Evolutionary conservation across 192 early-diverging fungal species (phyloP), one percentile per base, ranked within the genome.

Genomic region (Neocallimastix lanati): DNA sequence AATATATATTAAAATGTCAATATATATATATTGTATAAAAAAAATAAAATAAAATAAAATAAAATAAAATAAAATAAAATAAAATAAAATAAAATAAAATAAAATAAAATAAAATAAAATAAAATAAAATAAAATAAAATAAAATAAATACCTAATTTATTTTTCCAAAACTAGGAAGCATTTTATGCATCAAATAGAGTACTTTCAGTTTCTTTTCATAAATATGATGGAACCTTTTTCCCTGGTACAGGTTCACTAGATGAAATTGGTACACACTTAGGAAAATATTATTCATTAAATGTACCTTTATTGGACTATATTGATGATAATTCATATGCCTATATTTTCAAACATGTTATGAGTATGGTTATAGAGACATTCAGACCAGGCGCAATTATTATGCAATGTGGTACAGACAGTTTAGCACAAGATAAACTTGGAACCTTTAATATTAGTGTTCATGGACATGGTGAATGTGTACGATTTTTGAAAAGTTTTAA

Each of bases 391-490:
- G 96, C 93, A 0, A 87, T 99, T 28, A 94, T 98, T 28, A 86
- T 98, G 77, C 97, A 99, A 82, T 96, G 95, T 84, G 97, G 97
- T n/a, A 94, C 95, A 0, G 97, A 99, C 83, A 96, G 94, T 28
- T 83, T 99, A 76, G 95, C 94, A 25, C 92, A 92, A 28, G 97
- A 99, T 84, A 92, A 94, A 78, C 86, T 99, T 25, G 97, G 97
- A 27, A 91, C 88, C 80, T 99, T 99, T 87, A 98, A 98, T 82
- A 85, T 99, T 28, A 94, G 92, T 29, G 95, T 97, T 89, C 87
- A 90, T 27, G 97, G 96, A 2, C 97, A 99, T 79, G 97, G 94
- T 28, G 90, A 91, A 79, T 99, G 97, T 82, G 95, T 98, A 12
- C 89, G 90, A 77, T 98, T 94, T 87, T 92, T 98, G 81, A 96